These are phyloP conservation scores for Quercus variabilis DNA, from an alignment of 306 rosid genomes.

Conservation along the genomic window DNA sequence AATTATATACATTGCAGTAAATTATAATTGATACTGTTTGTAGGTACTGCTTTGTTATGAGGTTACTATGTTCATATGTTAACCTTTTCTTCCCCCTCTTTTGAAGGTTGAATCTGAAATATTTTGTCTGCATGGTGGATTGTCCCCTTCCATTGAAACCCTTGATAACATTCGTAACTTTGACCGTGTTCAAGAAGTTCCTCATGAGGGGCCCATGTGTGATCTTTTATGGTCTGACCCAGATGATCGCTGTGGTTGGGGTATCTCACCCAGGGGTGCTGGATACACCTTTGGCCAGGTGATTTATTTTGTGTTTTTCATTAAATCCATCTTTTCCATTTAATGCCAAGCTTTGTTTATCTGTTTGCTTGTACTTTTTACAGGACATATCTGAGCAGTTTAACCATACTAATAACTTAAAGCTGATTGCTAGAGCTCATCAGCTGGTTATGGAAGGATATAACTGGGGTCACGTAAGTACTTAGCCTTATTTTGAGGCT, in stretches of 20 bases:
- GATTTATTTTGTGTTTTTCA: background rate
- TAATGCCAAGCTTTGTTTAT: background rate
- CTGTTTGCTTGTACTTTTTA: background rate
- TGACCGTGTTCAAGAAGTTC: conserved; percentile 99
- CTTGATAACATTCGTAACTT: conserved; percentile 85
- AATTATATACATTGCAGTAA: background rate
- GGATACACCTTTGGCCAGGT: conserved; percentile 98
- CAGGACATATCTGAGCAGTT: conserved; percentile 97
- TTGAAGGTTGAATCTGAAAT: conserved; percentile 90
- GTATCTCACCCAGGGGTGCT: conserved; percentile 95
- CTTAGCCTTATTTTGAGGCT: background rate
- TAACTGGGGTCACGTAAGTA: conserved; percentile 88
- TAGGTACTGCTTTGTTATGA: background rate
- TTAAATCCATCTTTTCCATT: background rate
- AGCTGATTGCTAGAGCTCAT: conserved; percentile 96
- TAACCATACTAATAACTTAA: conserved; percentile 85
- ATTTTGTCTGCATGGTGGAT: conserved; percentile 91
- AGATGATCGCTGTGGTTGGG: conserved; percentile 98
- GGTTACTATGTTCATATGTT: conserved; percentile 13
- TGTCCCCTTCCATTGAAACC: conserved; percentile 94
- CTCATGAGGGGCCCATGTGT: conserved; percentile 97
- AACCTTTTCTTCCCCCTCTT: background rate
- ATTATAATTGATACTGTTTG: background rate
- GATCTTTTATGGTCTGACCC: conserved; percentile 98
- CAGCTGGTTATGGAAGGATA: conserved; percentile 99